Evolutionary conservation across 768 basidiomycete species (phyloP), one percentile per base, ranked within the genome.

Genomic region (Mycena chlorophos): DNA sequence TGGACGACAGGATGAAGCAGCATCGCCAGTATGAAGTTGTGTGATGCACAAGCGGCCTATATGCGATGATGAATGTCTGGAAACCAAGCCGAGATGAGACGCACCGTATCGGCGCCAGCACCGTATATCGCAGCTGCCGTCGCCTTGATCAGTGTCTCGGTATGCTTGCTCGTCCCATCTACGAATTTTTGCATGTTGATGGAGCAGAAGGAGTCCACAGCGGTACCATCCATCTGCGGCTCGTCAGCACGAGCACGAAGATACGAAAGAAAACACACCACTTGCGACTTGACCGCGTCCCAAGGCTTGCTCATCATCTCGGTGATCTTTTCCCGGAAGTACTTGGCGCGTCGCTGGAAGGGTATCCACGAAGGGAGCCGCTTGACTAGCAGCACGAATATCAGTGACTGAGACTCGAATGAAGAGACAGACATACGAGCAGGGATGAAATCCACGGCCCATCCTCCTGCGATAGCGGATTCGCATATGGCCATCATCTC

Each of bases 91-190:
- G 26, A n/a, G n/a, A n/a, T n/a, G n/a, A n/a, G 13, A 46, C 45
- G 26, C 26, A 46, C 45, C 23, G 45, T 46, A 28, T 46, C 45
- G 12, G 23, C 25, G 4, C 23, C 45, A 13, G 23, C 45, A 25
- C 45, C 45, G 22, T 46, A 46, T 13, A 46, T 25, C 25, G 23
- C 45, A 8, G 45, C 25, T 12, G 45, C 45, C 23, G 45, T 46
- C 13, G 45, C 45, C 26, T 46, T 46, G 45, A 46, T 46, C 12
- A 46, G 45, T 13, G 45, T 46, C 45, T 46, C 45, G 25, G 45
- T 46, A 20, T 46, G 45, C 25, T 46, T 46, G 25, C 23, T 25
- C 23, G 12, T 27, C 23, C 45, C 45, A 26, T 46, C 45, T 8
- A 25, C 23, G 26, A 25, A 27, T 19, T 46, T 46, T 25, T 46